Base-by-base conservation (phyloP, 495 filamentous ascomycete species). In the Penicillium fimorum region DNA sequence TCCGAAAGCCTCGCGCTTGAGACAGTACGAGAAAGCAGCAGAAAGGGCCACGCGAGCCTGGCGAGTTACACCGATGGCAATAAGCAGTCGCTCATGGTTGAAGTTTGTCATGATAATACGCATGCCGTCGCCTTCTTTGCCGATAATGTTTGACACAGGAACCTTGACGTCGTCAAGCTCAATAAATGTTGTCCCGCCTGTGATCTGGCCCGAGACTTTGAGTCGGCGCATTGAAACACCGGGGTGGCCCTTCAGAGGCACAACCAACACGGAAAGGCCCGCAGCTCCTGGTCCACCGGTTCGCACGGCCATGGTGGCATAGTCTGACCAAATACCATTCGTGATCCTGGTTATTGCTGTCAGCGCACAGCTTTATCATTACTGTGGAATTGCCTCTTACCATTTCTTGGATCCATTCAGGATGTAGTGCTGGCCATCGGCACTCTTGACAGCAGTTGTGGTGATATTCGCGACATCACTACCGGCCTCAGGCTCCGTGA, bases 331-430 rank as follows among this genome's bases (percentile, higher is more conserved):
- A 58, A 90, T 85, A 9, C 87, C 88, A 64, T 90, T 92, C 1
- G 87, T 90, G 60, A 89, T 89, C 83, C 78, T 81, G 53, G 9
- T n/a, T 18, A 22, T 47, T 48, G 54, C 42, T 8, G n/a, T 55
- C 18, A 55, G 27, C 12, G n/a, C 13, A 1, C 20, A 40, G 3
- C 1, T 35, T 13, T 8, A 20, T 2, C 17, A 12, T 9, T 15
- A 15, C 4, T 7, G 15, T 13, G 2, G 44, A 48, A 11, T 15
- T 40, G 2, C 10, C 4, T 25, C 38, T 4, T 65, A 81, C 86
- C 89, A 92, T 76, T 92, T 92, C 79, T 92, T 92, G 0, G 77
- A 78, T 30, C 89, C 89, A 51, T 89, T 91, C 30, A 92, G 67
- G 32, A 91, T 77, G 56, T 87, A 92, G 61, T 83, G 70, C 60